These are phyloP conservation scores for Macadamia integrifolia DNA, from an alignment of 164 flowering plant genomes.

Conservation along the genomic window DNA sequence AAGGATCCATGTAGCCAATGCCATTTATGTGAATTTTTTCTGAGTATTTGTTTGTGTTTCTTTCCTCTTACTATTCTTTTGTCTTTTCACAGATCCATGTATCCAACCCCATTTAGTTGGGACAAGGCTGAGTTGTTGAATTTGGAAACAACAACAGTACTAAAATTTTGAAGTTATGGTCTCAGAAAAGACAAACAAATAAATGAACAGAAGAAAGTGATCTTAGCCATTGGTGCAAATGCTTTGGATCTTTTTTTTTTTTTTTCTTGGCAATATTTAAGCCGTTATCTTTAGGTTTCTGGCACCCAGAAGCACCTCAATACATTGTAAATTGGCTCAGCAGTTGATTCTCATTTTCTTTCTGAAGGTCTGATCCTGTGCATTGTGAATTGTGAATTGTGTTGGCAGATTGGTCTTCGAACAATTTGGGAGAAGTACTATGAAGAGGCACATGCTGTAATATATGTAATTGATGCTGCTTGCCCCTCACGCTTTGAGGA, in stretches of 20 bases:
- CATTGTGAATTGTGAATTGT: neutral
- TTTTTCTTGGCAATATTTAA: neutral
- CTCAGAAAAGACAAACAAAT: too few relatives aligned
- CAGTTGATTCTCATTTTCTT: neutral
- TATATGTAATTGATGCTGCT: slow-evolving; percentile 90
- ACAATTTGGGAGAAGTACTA: slow-evolving; percentile 99
- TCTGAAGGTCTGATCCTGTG: neutral
- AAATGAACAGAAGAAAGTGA: too few relatives aligned
- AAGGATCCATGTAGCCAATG: too few relatives aligned
- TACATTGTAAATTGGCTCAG: neutral
- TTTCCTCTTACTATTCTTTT: too few relatives aligned
- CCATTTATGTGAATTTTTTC: too few relatives aligned
- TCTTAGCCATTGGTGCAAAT: too few relatives aligned
- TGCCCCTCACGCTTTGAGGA: slow-evolving; percentile 94
- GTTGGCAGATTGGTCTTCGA: slow-evolving; percentile 78
- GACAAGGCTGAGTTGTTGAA: too few relatives aligned
- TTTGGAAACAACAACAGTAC: too few relatives aligned
- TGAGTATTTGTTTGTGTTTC: too few relatives aligned
- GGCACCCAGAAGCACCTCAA: neutral
- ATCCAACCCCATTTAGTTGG: too few relatives aligned
- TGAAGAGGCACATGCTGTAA: slow-evolving; percentile 97
- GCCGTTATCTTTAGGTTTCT: neutral
- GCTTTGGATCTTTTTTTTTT: neutral
- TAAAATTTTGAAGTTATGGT: too few relatives aligned
- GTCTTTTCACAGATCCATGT: too few relatives aligned